Evolutionary conservation across 345 rosid species (phyloP), one percentile per base, ranked within the genome.

Genomic region (Microthlaspi erraticum): DNA sequence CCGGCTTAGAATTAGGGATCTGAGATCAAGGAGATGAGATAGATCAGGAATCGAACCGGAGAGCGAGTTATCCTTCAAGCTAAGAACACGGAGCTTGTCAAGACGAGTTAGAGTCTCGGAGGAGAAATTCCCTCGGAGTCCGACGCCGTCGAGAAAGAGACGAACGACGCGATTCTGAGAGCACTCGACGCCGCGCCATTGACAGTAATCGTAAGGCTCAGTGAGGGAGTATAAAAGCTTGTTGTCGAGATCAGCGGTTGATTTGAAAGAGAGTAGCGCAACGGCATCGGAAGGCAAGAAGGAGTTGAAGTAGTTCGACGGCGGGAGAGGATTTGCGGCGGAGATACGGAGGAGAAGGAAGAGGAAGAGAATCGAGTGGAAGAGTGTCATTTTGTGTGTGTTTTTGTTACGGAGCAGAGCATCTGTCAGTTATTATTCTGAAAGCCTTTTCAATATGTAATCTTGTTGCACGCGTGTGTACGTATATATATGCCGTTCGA

Each of bases 131-230:
- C 98, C 98, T 0, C 85, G 85, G 50, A 93, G 86, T 19, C 82
- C 83, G 61, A 56, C 73, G 20, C 80, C 68, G 12, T 71, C 79
- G 34, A 89, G 85, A 23, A 74, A 52, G 75, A 85, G 66, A 38
- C 94, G 87, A 50, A 91, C 87, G 37, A 93, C 94, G 2, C 97
- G 91, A 65, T 92, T 89, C 55, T 88, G 93, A 20, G 70, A 68
- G 62, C 98, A 93, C 18, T 84, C 82, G 33, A 88, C 91, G 56
- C 98, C 98, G 16, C 66, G 93, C 97, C 98, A 93, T 70, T 87
- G 92, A 53, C 98, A 93, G 81, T 82, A 91, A 64, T 93, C 97
- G 89, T 81, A 91, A 57, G 85, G 92, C 81, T 87, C 93, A 59
- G 83, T 86, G 75, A 87, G 89, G 6, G 79, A 72, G 86, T 78